phyloP scores from a whole-genome alignment of 1,284 basidiomycete genomes.

The Boletus subluridellus region DNA sequence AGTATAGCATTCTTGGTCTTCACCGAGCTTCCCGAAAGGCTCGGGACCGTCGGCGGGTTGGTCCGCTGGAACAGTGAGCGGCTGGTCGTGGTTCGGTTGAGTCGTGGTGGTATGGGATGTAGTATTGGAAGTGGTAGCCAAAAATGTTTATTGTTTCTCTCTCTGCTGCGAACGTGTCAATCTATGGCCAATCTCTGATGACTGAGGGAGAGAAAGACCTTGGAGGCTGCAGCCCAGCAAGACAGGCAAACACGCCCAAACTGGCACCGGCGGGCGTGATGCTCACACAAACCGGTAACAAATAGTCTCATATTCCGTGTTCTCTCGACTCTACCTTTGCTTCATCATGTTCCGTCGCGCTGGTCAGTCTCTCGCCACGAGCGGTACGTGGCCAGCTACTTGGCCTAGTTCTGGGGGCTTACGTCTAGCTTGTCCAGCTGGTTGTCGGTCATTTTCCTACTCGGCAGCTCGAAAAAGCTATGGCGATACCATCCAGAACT shows the following conservation, averaged over 20 bases:
- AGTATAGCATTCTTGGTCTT: slow-evolving; percentile 65
- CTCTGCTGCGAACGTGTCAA: slow-evolving; percentile 3
- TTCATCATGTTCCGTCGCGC: slow-evolving; percentile 53
- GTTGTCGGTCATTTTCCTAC: slow-evolving; percentile 76
- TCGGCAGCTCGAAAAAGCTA: slow-evolving; percentile 73
- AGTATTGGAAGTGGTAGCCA: slow-evolving; percentile 12
- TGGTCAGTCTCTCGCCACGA: slow-evolving; percentile 52
- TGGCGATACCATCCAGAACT: slow-evolving; percentile 88
- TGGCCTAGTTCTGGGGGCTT: not conserved
- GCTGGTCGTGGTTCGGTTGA: not conserved
- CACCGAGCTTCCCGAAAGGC: slow-evolving; percentile 67
- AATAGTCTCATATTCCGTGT: slow-evolving; percentile 9
- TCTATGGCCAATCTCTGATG: not conserved
- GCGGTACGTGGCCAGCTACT: slow-evolving; percentile 40
- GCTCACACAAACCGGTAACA: slow-evolving; percentile 10
- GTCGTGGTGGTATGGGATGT: slow-evolving; percentile 7
- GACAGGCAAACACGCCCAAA: slow-evolving; percentile 30
- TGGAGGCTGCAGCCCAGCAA: not conserved
- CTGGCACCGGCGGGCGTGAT: slow-evolving; percentile 17
- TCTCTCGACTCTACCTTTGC: slow-evolving; percentile 12
- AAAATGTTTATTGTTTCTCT: slow-evolving; percentile 20
- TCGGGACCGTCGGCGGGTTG: slow-evolving; percentile 59
- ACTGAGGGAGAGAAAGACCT: not conserved
- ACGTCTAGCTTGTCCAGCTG: slow-evolving; percentile 39
- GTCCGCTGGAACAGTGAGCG: slow-evolving; percentile 39